Evolutionary conservation across 2,329 filamentous ascomycete genomes (phyloP).

Genomic region (Mollisiaceae sp.): DNA sequence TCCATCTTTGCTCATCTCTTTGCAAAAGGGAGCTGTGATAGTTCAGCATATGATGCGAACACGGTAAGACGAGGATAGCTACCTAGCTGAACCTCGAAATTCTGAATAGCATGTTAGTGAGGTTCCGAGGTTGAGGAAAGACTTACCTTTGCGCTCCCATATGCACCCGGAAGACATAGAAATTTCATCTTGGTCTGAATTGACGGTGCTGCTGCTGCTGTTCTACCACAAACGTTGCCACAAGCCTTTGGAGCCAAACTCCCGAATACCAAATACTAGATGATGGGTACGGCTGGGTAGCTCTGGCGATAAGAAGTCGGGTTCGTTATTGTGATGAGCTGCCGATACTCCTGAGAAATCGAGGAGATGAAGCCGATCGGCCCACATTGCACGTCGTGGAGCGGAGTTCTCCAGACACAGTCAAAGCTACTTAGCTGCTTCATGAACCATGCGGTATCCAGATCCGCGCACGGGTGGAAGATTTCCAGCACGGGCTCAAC

Average conservation of each 20-base stretch:
- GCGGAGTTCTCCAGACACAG: neutral
- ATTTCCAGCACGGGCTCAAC: neutral
- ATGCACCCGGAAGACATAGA: constrained; percentile 62
- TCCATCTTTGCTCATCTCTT: constrained; percentile 51
- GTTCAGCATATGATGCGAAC: neutral
- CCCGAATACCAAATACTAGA: neutral
- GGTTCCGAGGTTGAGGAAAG: neutral
- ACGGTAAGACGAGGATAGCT: constrained; percentile 21
- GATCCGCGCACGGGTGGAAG: neutral
- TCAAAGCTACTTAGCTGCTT: neutral
- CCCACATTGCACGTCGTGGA: neutral
- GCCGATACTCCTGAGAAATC: neutral
- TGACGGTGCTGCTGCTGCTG: neutral
- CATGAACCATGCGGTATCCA: neutral
- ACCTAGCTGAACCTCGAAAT: constrained; percentile 61
- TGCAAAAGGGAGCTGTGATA: constrained; percentile 50
- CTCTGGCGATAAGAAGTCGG: neutral
- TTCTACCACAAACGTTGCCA: neutral
- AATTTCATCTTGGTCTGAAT: constrained; percentile 53
- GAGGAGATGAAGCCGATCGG: neutral
- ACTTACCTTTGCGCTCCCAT: constrained; percentile 59
- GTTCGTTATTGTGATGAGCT: neutral
- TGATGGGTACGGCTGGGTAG: neutral
- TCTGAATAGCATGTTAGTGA: constrained; percentile 45
- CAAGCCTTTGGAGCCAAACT: neutral